phyloP scores from a whole-genome alignment of 345 rosid species.

The Linum tenue region DNA sequence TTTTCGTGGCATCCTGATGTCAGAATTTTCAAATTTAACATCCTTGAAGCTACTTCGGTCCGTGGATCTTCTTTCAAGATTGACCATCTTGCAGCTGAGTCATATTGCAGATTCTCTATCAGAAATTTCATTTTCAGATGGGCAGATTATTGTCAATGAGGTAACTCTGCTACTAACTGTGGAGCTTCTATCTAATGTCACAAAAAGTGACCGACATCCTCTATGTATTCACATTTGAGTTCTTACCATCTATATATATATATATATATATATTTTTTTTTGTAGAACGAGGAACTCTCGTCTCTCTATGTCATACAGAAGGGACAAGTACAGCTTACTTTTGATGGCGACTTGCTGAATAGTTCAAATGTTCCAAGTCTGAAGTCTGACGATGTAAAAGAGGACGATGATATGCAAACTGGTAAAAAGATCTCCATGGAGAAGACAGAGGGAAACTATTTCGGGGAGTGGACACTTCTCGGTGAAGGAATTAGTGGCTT shows the following conservation, averaged over 20 bases:
- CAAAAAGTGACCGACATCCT: slow-evolving; percentile 13
- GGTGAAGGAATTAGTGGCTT: slow-evolving; percentile 57
- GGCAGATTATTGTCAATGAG: slow-evolving; percentile 60
- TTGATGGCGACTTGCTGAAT: slow-evolving; percentile 42
- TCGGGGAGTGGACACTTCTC: slow-evolving; percentile 94
- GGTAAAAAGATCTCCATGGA: slow-evolving; percentile 43
- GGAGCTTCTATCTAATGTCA: background rate
- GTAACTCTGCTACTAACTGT: slow-evolving; percentile 30
- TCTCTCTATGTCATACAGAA: slow-evolving; percentile 77
- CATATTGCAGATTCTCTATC: slow-evolving; percentile 75
- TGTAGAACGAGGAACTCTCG: slow-evolving; percentile 55
- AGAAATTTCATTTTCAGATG: slow-evolving; percentile 66
- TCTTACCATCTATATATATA: slow-evolving; percentile 6
- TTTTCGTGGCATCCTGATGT: slow-evolving; percentile 91
- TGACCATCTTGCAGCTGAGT: slow-evolving; percentile 92
- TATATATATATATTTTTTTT: slow-evolving; percentile 14
- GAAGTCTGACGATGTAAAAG: slow-evolving; percentile 32
- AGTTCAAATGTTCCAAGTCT: slow-evolving; percentile 61
- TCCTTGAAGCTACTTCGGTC: slow-evolving; percentile 91
- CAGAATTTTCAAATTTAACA: slow-evolving; percentile 80
- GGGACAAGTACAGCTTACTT: slow-evolving; percentile 70
- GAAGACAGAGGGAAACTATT: slow-evolving; percentile 82
- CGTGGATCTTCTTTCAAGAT: slow-evolving; percentile 83
- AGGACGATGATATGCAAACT: slow-evolving; percentile 25
- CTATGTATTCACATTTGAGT: slow-evolving; percentile 12